Base-by-base conservation (phyloP, 169 alveolate species). In the Plasmodium gonderi region DNA sequence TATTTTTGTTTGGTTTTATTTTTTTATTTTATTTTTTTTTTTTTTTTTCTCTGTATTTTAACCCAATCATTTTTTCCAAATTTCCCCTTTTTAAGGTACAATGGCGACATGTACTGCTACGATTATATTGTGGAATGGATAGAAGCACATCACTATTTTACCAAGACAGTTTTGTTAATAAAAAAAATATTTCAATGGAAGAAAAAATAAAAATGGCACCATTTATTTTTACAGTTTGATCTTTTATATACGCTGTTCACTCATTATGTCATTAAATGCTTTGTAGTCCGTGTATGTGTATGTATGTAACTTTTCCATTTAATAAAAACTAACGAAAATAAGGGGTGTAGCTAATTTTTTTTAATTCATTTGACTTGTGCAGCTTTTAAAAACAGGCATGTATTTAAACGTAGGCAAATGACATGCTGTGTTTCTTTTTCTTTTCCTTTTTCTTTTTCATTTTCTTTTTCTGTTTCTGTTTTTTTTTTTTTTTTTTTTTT, bases 31-130 rank as follows among this genome's bases (percentile, higher is more conserved):
- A 51, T 80, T 80, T 26, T 29, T 20, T 29, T 5, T 23, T 65
- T n/a, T 11, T 49, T 79, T 40, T 26, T 6, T 64, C 6, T 51
- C 65, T 6, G 3, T 45, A n/a, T n/a, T n/a, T n/a, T n/a, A n/a
- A n/a, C n/a, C n/a, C n/a, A n/a, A n/a, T n/a, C n/a, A n/a, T n/a
- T n/a, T n/a, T n/a, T n/a, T n/a, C n/a, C n/a, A n/a, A n/a, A n/a
- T 36, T 79, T 20, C 23, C 26, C 29, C 65, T 45, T 29, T 54
- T 29, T 23, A 23, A 85, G 92, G 36, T 85, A 85, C 20, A 72
- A 75, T 85, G 92, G 92, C 12, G 92, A 85, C 68, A 74, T 85
- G 92, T 85, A 85, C 47, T 85, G 87, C 85, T 85, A 85, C 64
- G 92, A 85, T 72, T 74, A 85, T 47, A 85, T 85, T 42, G 92